These are phyloP conservation scores for Actinidia arguta DNA, from an alignment of 179 eudicot species.

Conservation along the genomic window DNA sequence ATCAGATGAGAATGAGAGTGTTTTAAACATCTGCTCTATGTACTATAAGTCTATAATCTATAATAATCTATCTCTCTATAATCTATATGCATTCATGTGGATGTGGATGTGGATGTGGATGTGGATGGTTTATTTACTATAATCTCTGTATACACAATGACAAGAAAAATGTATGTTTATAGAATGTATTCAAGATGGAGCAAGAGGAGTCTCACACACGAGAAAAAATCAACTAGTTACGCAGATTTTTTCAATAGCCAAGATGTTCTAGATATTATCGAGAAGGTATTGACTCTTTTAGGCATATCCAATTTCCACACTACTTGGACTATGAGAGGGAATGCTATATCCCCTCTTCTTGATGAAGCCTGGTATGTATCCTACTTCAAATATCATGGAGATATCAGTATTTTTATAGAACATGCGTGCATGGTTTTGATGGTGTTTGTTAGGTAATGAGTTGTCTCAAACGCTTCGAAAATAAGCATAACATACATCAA, in stretches of 20 bases:
- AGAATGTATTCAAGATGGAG: too few species aligned
- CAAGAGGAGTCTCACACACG: too few species aligned
- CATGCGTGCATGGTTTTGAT: background rate
- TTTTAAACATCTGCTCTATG: background rate
- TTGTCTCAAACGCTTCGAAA: background rate
- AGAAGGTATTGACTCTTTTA: conserved; percentile 61
- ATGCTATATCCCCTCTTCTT: conserved; percentile 91
- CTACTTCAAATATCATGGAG: conserved; percentile 14
- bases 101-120: too few species aligned
- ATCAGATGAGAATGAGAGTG: conserved; percentile 60
- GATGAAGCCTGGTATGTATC: conserved; percentile 97
- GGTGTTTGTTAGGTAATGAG: background rate
- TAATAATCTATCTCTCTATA: too few species aligned
- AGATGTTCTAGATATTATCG: conserved; percentile 94
- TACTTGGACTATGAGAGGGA: background rate
- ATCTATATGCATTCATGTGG: background rate
- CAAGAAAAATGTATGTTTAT: conserved; percentile 29
- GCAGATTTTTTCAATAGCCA: conserved; percentile 98
- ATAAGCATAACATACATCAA: background rate
- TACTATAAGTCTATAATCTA: background rate
- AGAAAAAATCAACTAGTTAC: conserved; percentile 96
- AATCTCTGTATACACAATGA: background rate
- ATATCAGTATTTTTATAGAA: background rate
- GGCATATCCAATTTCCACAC: background rate
- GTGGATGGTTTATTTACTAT: background rate